Percentiles rank a stretch among this genome's conserved stretches.
Evolutionary conservation across 768 basidiomycete species (phyloP).

Genomic region (Dacryopinax spathularia): DNA sequence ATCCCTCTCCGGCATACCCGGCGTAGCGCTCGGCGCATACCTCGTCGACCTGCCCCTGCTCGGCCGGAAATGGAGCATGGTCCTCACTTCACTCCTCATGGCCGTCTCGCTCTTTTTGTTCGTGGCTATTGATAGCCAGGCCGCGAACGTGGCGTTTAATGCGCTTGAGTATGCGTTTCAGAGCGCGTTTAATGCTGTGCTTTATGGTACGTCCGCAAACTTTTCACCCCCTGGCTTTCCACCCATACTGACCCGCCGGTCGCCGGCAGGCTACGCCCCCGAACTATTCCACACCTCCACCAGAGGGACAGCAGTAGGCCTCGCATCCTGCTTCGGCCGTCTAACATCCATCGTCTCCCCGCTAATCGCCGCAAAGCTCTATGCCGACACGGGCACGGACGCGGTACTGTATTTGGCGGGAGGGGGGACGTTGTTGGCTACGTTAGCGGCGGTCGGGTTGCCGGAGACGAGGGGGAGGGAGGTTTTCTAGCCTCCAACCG

Average conservation of each 20-base stretch:
- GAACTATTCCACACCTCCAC: not conserved
- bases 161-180: conserved; percentile 1
- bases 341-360: not conserved
- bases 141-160: not conserved
- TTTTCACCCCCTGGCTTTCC: not conserved
- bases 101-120: not conserved
- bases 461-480: not conserved
- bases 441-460: not conserved
- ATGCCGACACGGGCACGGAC: not conserved
- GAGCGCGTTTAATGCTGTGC: not conserved
- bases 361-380: not conserved
- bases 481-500: too few relatives aligned
- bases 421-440: not conserved
- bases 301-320: not conserved
- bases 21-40: not conserved
- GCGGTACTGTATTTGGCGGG: not conserved
- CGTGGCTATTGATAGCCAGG: not conserved
- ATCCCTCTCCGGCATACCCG: not conserved
- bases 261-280: not conserved
- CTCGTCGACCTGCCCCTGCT: not conserved
- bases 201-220: not conserved
- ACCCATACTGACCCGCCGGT: not conserved
- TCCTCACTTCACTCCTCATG: not conserved
- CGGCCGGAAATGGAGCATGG: not conserved
- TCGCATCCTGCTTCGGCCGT: not conserved